These are phyloP conservation scores for Trichosanthes cucumerina DNA, from an alignment of 306 rosid genomes.

Conservation along the genomic window DNA sequence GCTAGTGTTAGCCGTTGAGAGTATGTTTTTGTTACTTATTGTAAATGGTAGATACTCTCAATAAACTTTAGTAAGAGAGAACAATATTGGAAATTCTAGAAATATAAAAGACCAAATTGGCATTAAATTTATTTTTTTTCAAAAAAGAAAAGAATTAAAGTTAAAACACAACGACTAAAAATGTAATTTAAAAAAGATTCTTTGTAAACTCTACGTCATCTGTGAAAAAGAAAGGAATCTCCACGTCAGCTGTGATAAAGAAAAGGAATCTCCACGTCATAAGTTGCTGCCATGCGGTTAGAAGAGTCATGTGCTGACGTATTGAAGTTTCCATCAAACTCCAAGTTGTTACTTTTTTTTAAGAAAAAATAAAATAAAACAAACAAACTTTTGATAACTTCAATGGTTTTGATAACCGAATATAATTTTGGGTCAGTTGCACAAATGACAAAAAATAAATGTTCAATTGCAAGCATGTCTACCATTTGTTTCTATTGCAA, in stretches of 20 bases:
- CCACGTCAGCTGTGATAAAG: neutral
- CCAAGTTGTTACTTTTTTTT: neutral
- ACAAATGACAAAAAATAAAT: too few species aligned
- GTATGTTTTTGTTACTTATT: too few species aligned
- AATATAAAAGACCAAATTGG: too few species aligned
- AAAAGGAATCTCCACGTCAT: constrained; percentile 3
- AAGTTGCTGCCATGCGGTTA: neutral
- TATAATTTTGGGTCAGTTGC: too few species aligned
- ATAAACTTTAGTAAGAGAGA: too few species aligned
- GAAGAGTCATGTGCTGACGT: neutral
- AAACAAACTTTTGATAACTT: too few species aligned
- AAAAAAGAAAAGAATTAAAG: too few species aligned
- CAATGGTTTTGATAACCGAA: too few species aligned
- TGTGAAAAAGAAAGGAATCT: neutral
- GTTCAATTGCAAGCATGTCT: too few species aligned
- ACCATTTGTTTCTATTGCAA: too few species aligned
- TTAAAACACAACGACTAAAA: neutral
- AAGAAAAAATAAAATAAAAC: neutral
- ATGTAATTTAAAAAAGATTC: neutral
- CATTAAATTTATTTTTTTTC: too few species aligned
- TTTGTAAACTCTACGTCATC: neutral
- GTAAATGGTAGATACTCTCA: neutral
- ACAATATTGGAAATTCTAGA: neutral
- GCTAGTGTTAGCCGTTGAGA: too few species aligned
- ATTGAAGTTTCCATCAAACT: neutral